phyloP scores from a whole-genome alignment of 2,329 filamentous ascomycete genomes.

The Trichoderma brevicompactum region DNA sequence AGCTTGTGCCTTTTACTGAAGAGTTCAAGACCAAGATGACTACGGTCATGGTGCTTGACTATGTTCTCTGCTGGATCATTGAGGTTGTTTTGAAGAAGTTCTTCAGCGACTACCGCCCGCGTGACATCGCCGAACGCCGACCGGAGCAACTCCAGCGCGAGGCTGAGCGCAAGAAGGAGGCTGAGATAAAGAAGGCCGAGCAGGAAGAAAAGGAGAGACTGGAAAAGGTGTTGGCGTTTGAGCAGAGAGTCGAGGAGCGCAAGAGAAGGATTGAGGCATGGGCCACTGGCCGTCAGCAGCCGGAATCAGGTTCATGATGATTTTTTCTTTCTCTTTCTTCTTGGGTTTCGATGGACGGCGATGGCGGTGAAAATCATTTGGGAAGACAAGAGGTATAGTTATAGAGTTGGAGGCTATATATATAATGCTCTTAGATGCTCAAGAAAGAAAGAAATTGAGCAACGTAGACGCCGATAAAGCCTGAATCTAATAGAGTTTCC shows the following conservation, averaged over 20 bases:
- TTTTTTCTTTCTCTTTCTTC: slow-evolving; percentile 3
- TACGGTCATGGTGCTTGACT: slow-evolving; percentile 83
- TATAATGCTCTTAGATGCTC: slow-evolving; percentile 12
- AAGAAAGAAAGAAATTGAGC: background rate
- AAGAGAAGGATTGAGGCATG: slow-evolving; percentile 54
- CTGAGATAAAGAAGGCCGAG: slow-evolving; percentile 53
- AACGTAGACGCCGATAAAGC: slow-evolving; percentile 7
- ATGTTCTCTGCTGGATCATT: slow-evolving; percentile 81
- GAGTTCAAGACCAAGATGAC: slow-evolving; percentile 93
- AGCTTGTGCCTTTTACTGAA: slow-evolving; percentile 83
- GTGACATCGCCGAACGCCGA: slow-evolving; percentile 86
- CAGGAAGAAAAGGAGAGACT: slow-evolving; percentile 57
- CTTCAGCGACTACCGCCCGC: slow-evolving; percentile 90
- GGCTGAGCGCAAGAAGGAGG: slow-evolving; percentile 66
- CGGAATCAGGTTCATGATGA: slow-evolving; percentile 10
- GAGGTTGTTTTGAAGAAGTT: slow-evolving; percentile 82
- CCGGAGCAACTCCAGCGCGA: slow-evolving; percentile 86
- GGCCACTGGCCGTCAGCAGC: slow-evolving; percentile 44
- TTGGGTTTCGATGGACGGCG: background rate
- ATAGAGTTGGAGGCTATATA: slow-evolving; percentile 12
- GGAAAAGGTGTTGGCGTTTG: slow-evolving; percentile 63
- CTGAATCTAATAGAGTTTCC: slow-evolving; percentile 20
- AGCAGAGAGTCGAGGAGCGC: slow-evolving; percentile 60
- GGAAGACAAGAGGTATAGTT: background rate
- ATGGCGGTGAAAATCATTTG: background rate